A percentile compares a stretch with the other conserved stretches of the same genome.
These are phyloP conservation scores for Trichoderma endophyticum DNA, from an alignment of 2,329 filamentous ascomycete genomes.

Conservation along the genomic window DNA sequence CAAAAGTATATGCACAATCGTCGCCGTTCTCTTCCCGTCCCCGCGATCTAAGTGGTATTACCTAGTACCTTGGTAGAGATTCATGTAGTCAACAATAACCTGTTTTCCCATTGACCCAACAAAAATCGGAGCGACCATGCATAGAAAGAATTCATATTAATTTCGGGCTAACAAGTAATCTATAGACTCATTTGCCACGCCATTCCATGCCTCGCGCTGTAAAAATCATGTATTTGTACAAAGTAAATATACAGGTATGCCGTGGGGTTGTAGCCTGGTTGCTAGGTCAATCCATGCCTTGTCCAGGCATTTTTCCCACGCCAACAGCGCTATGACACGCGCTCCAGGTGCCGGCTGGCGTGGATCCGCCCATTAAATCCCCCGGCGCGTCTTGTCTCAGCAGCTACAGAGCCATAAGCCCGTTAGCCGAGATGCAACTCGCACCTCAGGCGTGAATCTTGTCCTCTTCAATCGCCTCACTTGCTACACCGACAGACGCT, in stretches of 20 bases:
- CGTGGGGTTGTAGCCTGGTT: not conserved
- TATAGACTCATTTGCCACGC: not conserved
- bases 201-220: not conserved
- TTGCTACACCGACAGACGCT: constrained; percentile 5
- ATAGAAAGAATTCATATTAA: not conserved
- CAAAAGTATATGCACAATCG: not conserved
- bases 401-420: not conserved
- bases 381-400: constrained; percentile 11
- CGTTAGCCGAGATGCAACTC: constrained; percentile 11
- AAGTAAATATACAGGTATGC: not conserved
- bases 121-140: not conserved
- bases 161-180: not conserved
- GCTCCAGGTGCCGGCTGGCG: constrained; percentile 1
- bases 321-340: constrained; percentile 15
- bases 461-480: not conserved
- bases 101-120: not conserved
- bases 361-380: constrained; percentile 13
- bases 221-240: not conserved
- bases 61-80: not conserved
- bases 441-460: not conserved
- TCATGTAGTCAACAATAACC: not conserved
- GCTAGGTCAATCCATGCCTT: constrained; percentile 3
- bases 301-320: not conserved
- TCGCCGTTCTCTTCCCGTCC: not conserved
- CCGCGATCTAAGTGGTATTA: not conserved